Percentiles rank a stretch among this genome's conserved stretches.
phyloP scores from a whole-genome alignment of 1,284 basidiomycete genomes.

The Cutaneotrichosporon dermatis region DNA sequence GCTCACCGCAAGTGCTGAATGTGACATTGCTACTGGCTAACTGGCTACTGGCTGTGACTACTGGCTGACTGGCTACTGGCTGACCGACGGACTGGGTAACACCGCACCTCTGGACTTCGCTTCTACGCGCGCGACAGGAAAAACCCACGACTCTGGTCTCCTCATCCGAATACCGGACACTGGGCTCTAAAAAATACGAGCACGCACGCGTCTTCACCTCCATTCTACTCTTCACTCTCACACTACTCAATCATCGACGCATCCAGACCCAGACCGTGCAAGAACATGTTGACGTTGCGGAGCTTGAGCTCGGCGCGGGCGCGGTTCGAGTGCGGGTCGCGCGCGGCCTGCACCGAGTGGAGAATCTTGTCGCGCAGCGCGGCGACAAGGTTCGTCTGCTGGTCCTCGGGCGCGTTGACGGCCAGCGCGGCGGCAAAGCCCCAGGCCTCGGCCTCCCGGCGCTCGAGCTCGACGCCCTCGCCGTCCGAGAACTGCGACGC shows the following conservation, averaged over 20 bases:
- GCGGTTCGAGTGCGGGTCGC: constrained; percentile 33
- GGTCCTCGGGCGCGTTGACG: constrained; percentile 74
- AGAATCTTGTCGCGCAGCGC: constrained; percentile 74
- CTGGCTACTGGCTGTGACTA: too few species aligned
- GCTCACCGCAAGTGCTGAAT: too few species aligned
- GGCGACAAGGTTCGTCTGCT: constrained; percentile 77
- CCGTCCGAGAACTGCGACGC: constrained; percentile 59
- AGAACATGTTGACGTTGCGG: constrained; percentile 50
- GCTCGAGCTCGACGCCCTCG: constrained; percentile 57
- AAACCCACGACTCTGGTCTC: too few species aligned
- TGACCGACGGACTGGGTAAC: too few species aligned
- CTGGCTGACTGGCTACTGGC: too few species aligned
- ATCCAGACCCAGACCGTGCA: constrained; percentile 38
- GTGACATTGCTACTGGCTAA: too few species aligned
- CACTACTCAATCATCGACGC: constrained; percentile 8
- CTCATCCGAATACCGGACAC: too few species aligned
- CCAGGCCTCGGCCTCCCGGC: constrained; percentile 49
- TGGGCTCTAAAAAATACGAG: too few species aligned
- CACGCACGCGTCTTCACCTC: too few species aligned
- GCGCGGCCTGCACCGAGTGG: constrained; percentile 46
- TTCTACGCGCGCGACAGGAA: too few species aligned
- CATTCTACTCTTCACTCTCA: too few species aligned
- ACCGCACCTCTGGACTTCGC: too few species aligned
- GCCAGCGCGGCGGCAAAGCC: constrained; percentile 65
- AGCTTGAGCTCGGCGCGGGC: constrained; percentile 44